Evolutionary conservation across 345 rosid species (phyloP).

Genomic region (Hibiscus tridactylites): DNA sequence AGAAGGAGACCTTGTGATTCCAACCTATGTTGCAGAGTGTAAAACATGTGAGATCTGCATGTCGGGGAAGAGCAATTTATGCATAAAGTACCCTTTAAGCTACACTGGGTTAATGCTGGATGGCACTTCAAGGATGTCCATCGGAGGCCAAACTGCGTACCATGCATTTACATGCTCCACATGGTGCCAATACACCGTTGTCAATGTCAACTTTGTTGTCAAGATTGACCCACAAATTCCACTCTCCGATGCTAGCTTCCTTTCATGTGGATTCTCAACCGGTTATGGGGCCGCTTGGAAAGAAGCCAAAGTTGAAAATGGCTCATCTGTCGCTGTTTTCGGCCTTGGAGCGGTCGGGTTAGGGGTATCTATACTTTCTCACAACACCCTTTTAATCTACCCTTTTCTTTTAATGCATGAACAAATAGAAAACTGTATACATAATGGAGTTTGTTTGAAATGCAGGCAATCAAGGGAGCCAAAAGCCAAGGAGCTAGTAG

Average conservation of each 20-base stretch:
- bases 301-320: slow-evolving; percentile 39
- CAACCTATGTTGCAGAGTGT: slow-evolving; percentile 44
- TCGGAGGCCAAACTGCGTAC: slow-evolving; percentile 36
- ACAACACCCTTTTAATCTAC: not conserved
- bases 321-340: slow-evolving; percentile 53
- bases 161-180: slow-evolving; percentile 51
- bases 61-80: slow-evolving; percentile 35
- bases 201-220: slow-evolving; percentile 33
- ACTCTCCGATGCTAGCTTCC: slow-evolving; percentile 37
- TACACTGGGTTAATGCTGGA: slow-evolving; percentile 35
- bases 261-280: slow-evolving; percentile 65
- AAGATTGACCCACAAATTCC: slow-evolving; percentile 36
- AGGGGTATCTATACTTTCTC: slow-evolving; percentile 27
- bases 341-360: slow-evolving; percentile 78
- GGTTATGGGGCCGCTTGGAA: slow-evolving; percentile 77
- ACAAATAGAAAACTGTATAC: too few relatives aligned
- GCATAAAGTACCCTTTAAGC: slow-evolving; percentile 34
- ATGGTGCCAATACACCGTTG: slow-evolving; percentile 54
- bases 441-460: not conserved
- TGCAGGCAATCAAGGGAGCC: slow-evolving; percentile 43
- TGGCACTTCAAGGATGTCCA: slow-evolving; percentile 50
- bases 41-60: slow-evolving; percentile 51
- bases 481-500: slow-evolving; percentile 40
- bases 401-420: too few relatives aligned
- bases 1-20: slow-evolving; percentile 58